Evolutionary conservation across 495 filamentous ascomycete genomes (phyloP).

Genomic region (Achaetomiella virescens): DNA sequence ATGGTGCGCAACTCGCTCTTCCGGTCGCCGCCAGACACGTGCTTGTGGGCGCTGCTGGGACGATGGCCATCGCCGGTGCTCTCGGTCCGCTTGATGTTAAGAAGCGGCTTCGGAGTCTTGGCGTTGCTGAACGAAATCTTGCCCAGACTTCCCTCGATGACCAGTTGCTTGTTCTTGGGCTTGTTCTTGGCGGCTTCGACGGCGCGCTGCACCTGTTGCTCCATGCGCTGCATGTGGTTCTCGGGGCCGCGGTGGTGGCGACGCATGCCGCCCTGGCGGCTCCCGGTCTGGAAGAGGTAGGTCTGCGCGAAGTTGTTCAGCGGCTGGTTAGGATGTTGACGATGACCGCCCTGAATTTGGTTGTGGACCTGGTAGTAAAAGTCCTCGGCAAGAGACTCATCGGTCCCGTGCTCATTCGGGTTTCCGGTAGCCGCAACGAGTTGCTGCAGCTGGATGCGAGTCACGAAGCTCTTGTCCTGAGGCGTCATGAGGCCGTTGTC

Average conservation of each 20-base stretch:
- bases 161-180: slow-evolving; percentile 96
- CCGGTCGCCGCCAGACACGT: slow-evolving; percentile 53
- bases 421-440: slow-evolving; percentile 87
- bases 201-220: slow-evolving; percentile 94
- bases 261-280: slow-evolving; percentile 62
- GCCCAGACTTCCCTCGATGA: slow-evolving; percentile 94
- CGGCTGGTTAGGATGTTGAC: slow-evolving; percentile 84
- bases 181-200: slow-evolving; percentile 95
- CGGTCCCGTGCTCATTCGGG: slow-evolving; percentile 68
- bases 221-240: slow-evolving; percentile 98
- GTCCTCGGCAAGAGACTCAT: slow-evolving; percentile 77
- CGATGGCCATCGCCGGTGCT: slow-evolving; percentile 48
- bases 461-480: slow-evolving; percentile 99
- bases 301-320: slow-evolving; percentile 95
- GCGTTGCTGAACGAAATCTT: slow-evolving; percentile 99
- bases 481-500: slow-evolving; percentile 98
- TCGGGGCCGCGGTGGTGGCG: slow-evolving; percentile 73
- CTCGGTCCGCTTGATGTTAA: slow-evolving; percentile 92
- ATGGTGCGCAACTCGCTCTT: slow-evolving; percentile 79
- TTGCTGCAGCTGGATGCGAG: slow-evolving; percentile 93
- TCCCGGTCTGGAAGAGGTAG: slow-evolving; percentile 88
- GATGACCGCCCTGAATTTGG: slow-evolving; percentile 81
- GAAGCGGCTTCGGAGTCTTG: slow-evolving; percentile 86
- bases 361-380: slow-evolving; percentile 98
- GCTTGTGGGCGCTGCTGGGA: slow-evolving; percentile 45